These are phyloP conservation scores for Phalaenopsis aphrodite DNA, from an alignment of 106 monocot genomes.

Conservation along the genomic window DNA sequence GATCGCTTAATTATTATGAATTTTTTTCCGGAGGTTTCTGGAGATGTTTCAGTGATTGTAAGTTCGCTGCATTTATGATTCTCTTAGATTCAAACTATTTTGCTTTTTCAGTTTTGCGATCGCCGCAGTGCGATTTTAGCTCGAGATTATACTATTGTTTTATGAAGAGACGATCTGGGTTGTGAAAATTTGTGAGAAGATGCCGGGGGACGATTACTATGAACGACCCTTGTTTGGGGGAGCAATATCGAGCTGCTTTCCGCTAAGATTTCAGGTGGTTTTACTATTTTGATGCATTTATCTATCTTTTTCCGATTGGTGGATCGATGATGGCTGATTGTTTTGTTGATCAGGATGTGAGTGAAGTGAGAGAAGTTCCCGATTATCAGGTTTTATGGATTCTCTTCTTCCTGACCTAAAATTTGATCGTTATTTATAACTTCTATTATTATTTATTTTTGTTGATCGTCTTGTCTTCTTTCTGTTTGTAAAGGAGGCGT, in stretches of 20 bases:
- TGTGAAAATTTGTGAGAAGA: not conserved
- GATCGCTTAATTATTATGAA: not conserved
- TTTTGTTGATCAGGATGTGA: conserved; percentile 56
- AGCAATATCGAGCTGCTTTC: conserved; percentile 62
- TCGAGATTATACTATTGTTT: not conserved
- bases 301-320: not conserved
- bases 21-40: not conserved
- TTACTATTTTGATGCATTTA: not conserved
- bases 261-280: conserved; percentile 64
- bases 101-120: not conserved
- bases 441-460: not conserved
- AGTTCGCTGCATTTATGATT: not conserved
- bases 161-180: not conserved
- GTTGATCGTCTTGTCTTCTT: not conserved
- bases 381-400: conserved; percentile 58
- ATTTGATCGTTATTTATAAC: not conserved
- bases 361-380: conserved; percentile 66
- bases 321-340: not conserved
- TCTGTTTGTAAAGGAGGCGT: conserved; percentile 47
- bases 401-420: not conserved
- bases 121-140: not conserved
- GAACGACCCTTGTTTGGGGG: conserved; percentile 72
- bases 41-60: not conserved
- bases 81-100: not conserved
- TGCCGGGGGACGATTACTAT: conserved; percentile 5